phyloP scores from a whole-genome alignment of 140 eudicot species.

The Bidens hawaiensis region DNA sequence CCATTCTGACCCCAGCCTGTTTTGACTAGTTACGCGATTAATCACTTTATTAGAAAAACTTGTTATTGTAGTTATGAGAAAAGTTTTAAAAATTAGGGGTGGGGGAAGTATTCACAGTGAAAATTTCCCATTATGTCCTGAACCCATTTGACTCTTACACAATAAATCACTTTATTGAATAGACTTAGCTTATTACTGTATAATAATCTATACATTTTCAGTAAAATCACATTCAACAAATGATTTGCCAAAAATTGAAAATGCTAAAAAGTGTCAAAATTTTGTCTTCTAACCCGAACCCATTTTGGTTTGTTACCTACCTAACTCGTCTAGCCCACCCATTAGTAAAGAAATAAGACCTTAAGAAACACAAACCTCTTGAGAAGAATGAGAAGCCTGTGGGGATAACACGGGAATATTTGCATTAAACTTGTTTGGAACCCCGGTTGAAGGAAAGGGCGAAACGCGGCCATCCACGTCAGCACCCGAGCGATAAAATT shows the following conservation, averaged over 20 bases:
- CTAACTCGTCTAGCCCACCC: background rate
- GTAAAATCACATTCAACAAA: background rate
- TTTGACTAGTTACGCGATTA: background rate
- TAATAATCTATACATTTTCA: background rate
- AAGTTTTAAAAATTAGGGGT: background rate
- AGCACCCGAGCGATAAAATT: slow-evolving; percentile 51
- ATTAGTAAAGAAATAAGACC: background rate
- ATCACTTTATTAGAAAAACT: background rate
- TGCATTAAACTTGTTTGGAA: slow-evolving; percentile 46
- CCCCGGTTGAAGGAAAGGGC: slow-evolving; percentile 46
- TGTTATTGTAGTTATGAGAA: background rate
- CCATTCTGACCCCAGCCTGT: background rate
- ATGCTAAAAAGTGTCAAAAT: background rate
- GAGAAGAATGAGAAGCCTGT: slow-evolving; percentile 64
- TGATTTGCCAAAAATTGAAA: background rate
- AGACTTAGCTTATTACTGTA: background rate
- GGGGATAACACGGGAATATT: slow-evolving; percentile 48
- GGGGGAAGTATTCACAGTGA: background rate
- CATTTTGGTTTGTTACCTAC: background rate
- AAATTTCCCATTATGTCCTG: background rate
- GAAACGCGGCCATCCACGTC: slow-evolving; percentile 67
- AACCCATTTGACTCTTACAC: background rate
- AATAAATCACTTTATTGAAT: background rate
- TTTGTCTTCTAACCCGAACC: background rate
- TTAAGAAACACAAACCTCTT: slow-evolving; percentile 57